Evolutionary conservation across 345 rosid species (phyloP), one percentile per base, ranked within the genome.

Genomic region (Cochlearia excelsa): DNA sequence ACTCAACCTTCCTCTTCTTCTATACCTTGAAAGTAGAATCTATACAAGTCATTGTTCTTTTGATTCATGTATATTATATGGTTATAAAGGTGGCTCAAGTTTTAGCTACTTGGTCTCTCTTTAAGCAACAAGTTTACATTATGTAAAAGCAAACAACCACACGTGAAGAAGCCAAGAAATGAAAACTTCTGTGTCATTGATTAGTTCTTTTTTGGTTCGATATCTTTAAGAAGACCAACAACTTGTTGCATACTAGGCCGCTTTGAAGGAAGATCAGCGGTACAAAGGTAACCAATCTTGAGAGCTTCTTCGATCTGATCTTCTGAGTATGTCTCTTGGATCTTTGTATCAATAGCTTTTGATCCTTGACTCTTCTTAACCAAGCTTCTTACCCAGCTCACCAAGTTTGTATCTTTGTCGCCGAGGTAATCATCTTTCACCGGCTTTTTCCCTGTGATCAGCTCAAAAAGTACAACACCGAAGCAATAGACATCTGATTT

Each of bases 161-260:
- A 45, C 5, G n/a, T 48, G 39, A 61, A 61, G 57, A 26, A 57
- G 26, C 9, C 35, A 46, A 44, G 53, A 26, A 59, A 59, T 29
- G 6, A 26, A 50, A 59, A 48, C 62, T 51, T 11, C 44, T 63
- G 31, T 42, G 55, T 78, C 81, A 76, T 54, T 72, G 77, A 48
- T 68, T 60, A 66, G 60, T 41, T 16, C 23, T 16, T 16, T 48
- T 72, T 62, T 2, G 95, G 86, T 74, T 92, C 90, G 9, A 88
- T 83, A 41, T 92, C 98, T 75, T 92, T 92, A 61, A 92, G 95
- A 65, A 92, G 88, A 53, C 98, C 96, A 37, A 92, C 96, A 46
- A 92, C 80, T 74, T 92, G 98, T 52, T 92, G 96, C 87, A 86
- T 92, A 75, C 86, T 92, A 9, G 98, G 98, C 43, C 96, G 83